Conservation (phyloP, 345 rosid genomes). For the Tarenaya hassleriana region DNA sequence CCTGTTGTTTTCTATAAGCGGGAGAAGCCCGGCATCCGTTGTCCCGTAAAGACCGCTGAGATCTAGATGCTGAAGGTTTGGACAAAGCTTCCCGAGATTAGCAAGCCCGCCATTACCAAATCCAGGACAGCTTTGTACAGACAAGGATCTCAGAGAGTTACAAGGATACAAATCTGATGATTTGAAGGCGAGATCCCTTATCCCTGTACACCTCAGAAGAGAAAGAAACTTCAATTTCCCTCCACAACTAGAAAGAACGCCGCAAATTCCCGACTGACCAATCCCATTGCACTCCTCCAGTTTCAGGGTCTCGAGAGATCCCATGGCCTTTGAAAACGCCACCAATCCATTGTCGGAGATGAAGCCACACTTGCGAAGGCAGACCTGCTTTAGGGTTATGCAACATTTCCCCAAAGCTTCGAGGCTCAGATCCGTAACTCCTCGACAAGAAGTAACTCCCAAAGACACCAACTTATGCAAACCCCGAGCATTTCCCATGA, state of each 20-base stretch:
- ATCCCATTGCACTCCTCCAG: conserved; percentile 61
- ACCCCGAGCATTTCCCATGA: conserved; percentile 70
- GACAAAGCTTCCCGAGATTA: conserved; percentile 50
- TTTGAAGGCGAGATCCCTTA: conserved; percentile 39
- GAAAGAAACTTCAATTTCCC: conserved; percentile 47
- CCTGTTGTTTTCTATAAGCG: conserved; percentile 39
- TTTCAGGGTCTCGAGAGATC: conserved; percentile 63
- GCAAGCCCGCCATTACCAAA: conserved; percentile 54
- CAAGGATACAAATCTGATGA: conserved; percentile 29
- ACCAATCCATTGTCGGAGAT: conserved; percentile 55
- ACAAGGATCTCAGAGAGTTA: conserved; percentile 43
- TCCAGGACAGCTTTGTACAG: conserved; percentile 62
- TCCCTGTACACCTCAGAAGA: conserved; percentile 56
- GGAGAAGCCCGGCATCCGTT: conserved; percentile 56
- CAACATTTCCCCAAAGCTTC: conserved; percentile 56
- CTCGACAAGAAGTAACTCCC: conserved; percentile 51
- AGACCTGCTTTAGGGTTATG: conserved; percentile 51
- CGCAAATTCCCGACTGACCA: conserved; percentile 42
- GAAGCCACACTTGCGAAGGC: conserved; percentile 55
- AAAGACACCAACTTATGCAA: conserved; percentile 42
- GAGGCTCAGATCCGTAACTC: conserved; percentile 58
- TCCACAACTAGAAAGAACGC: conserved; percentile 41
- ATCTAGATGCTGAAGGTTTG: conserved; percentile 57
- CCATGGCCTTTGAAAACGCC: conserved; percentile 40
- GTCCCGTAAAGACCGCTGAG: conserved; percentile 50